Percentiles rank a stretch among this genome's conserved stretches.
phyloP scores from a whole-genome alignment of 192 early-diverging fungal species.

The Coemansia sp. region DNA sequence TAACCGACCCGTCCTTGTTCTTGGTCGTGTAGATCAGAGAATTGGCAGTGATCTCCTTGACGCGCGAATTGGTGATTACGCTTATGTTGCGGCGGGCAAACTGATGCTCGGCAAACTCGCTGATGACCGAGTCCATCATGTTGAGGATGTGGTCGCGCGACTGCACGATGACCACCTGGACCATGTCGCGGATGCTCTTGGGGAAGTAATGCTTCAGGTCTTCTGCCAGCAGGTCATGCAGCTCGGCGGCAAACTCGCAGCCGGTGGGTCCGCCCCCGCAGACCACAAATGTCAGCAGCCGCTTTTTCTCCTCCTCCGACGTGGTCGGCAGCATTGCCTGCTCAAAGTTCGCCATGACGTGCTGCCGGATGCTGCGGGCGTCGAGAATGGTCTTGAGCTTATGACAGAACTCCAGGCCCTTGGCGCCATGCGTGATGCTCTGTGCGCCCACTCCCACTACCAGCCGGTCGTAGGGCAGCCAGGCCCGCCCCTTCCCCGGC shows the following conservation, averaged over 20 bases:
- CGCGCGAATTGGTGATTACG: conserved; percentile 65
- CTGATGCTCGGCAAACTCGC: conserved; percentile 69
- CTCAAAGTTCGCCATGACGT: conserved; percentile 81
- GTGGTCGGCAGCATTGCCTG: conserved; percentile 67
- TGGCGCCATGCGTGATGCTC: conserved; percentile 76
- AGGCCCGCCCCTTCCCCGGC: conserved; percentile 56
- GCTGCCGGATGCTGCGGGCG: conserved; percentile 72
- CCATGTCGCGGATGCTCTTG: conserved; percentile 70
- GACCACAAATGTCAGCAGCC: conserved; percentile 75
- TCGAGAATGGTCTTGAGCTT: conserved; percentile 82
- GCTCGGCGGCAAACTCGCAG: conserved; percentile 70
- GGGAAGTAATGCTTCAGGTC: conserved; percentile 71
- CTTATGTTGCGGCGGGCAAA: conserved; percentile 77
- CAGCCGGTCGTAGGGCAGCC: conserved; percentile 73
- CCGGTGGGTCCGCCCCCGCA: conserved; percentile 88
- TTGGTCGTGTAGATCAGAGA: conserved; percentile 56
- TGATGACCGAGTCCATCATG: conserved; percentile 70
- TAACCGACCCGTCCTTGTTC: conserved; percentile 27
- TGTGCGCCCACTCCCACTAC: conserved; percentile 80
- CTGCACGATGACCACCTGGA: conserved; percentile 73
- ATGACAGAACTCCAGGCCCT: conserved; percentile 78
- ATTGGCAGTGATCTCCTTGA: conserved; percentile 59
- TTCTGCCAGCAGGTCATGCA: conserved; percentile 80
- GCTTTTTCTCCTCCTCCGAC: conserved; percentile 58
- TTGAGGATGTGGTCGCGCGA: conserved; percentile 76